These are phyloP conservation scores for Leccinum subtestaceum DNA, from an alignment of 768 basidiomycete species.

Conservation along the genomic window DNA sequence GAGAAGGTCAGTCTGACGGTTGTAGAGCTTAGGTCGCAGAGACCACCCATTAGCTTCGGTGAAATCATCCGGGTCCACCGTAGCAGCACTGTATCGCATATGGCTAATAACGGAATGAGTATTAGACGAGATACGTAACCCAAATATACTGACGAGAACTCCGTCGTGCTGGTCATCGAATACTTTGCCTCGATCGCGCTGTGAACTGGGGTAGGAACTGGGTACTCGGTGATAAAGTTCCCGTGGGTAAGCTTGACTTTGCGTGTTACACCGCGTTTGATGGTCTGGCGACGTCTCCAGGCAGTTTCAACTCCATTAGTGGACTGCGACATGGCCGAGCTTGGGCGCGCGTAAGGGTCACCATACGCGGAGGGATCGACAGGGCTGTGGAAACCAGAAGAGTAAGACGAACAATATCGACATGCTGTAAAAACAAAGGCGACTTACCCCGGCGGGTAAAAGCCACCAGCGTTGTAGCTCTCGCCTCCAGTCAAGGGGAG, in stretches of 20 bases:
- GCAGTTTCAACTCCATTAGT: conserved; percentile 59
- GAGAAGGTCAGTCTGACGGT: conserved; percentile 87
- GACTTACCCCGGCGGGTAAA: conserved; percentile 74
- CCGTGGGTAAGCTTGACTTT: conserved; percentile 92
- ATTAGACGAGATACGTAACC: not conserved
- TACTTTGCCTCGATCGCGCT: conserved; percentile 83
- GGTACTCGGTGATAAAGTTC: conserved; percentile 88
- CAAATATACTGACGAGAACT: conserved; percentile 74
- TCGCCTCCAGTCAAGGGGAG: conserved; percentile 65
- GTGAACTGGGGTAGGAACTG: conserved; percentile 79
- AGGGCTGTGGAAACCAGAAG: conserved; percentile 32
- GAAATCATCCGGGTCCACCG: conserved; percentile 90
- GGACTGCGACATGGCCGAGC: conserved; percentile 50
- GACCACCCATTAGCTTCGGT: conserved; percentile 76
- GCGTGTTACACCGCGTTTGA: conserved; percentile 90
- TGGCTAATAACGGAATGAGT: conserved; percentile 42
- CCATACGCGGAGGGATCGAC: conserved; percentile 61
- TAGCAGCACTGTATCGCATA: conserved; percentile 93
- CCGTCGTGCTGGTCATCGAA: conserved; percentile 68
- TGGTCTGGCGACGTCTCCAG: conserved; percentile 79
- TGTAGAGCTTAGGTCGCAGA: conserved; percentile 79
- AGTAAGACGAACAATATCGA: conserved; percentile 1
- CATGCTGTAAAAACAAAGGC: not conserved
- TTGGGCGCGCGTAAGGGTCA: conserved; percentile 61
- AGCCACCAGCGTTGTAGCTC: conserved; percentile 51